Percentiles rank a stretch among this genome's conserved stretches.
Conservation (phyloP, 179 eudicot species). For the Dionaea muscipula region DNA sequence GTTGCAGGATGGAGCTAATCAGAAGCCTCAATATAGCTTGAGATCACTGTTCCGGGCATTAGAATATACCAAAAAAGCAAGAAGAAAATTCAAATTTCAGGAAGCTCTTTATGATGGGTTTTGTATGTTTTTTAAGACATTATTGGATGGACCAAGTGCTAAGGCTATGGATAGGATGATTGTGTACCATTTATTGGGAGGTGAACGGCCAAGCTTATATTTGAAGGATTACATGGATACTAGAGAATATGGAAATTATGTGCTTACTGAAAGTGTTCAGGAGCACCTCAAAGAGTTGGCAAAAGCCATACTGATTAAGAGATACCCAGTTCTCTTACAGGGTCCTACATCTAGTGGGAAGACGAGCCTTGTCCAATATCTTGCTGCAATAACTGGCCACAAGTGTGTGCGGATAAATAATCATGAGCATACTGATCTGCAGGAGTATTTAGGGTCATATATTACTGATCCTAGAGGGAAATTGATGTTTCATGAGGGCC, state of each 20-base stretch:
- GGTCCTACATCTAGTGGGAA: constrained; percentile 99
- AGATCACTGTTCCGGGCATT: constrained; percentile 90
- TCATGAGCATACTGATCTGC: constrained; percentile 96
- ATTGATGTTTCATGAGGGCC: constrained; percentile 86
- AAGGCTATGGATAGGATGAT: constrained; percentile 50
- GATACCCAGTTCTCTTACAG: constrained; percentile 92
- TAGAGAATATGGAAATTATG: constrained; percentile 40
- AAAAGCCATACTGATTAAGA: constrained; percentile 62
- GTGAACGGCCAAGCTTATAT: constrained; percentile 32
- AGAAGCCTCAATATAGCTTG: constrained; percentile 97
- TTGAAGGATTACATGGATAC: constrained; percentile 32
- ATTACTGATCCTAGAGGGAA: constrained; percentile 72
- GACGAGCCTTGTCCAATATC: constrained; percentile 91
- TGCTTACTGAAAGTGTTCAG: constrained; percentile 62
- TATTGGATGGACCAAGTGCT: constrained; percentile 64
- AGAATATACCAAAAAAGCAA: constrained; percentile 62
- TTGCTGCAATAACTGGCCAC: constrained; percentile 82
- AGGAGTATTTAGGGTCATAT: constrained; percentile 92
- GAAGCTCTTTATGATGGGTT: constrained; percentile 87
- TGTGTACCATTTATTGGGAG: constrained; percentile 36
- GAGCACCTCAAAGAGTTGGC: constrained; percentile 68
- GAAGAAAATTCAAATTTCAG: constrained; percentile 31
- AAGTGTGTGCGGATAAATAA: constrained; percentile 94
- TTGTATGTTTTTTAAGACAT: constrained; percentile 80
- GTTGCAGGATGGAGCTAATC: constrained; percentile 96